Conservation (phyloP, 1,139 yeast genomes). For the Debaryomyces singareniensis region DNA sequence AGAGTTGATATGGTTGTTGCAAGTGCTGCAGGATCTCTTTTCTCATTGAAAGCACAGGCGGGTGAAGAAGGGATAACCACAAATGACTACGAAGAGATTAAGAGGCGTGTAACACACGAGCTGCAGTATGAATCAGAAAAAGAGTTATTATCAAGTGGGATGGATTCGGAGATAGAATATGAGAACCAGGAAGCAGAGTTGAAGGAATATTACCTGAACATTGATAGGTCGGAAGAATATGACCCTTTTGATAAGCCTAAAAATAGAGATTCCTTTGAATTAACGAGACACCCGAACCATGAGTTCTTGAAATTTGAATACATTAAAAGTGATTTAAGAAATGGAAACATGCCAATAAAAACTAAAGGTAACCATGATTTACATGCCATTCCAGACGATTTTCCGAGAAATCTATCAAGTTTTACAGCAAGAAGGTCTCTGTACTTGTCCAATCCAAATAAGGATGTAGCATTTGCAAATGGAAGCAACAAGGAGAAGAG, state of each 20-base stretch:
- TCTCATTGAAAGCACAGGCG: conserved; percentile 32
- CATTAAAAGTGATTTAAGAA: conserved; percentile 1
- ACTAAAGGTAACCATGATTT: background rate
- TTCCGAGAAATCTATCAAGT: background rate
- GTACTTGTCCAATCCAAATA: conserved; percentile 8
- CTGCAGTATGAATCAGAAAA: background rate
- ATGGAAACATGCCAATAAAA: background rate
- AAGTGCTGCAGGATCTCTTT: conserved; percentile 43
- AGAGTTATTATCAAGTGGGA: no score
- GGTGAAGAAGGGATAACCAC: conserved; percentile 24
- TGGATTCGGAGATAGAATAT: conserved; percentile 1
- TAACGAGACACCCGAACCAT: conserved; percentile 4
- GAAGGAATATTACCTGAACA: conserved; percentile 8
- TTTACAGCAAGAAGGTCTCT: conserved; percentile 4
- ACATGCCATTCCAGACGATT: background rate
- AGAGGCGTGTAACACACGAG: background rate
- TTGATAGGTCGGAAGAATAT: conserved; percentile 9
- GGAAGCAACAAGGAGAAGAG: conserved; percentile 22
- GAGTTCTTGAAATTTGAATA: conserved; percentile 5
- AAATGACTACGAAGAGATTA: background rate
- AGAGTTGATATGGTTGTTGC: conserved; percentile 44
- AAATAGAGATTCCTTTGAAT: conserved; percentile 1
- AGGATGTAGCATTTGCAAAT: conserved; percentile 18
- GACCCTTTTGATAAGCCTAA: conserved; percentile 7
- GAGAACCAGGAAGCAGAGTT: conserved; percentile 7